Base-by-base conservation (phyloP, 331 rosid species). In the Malus hybrid region DNA sequence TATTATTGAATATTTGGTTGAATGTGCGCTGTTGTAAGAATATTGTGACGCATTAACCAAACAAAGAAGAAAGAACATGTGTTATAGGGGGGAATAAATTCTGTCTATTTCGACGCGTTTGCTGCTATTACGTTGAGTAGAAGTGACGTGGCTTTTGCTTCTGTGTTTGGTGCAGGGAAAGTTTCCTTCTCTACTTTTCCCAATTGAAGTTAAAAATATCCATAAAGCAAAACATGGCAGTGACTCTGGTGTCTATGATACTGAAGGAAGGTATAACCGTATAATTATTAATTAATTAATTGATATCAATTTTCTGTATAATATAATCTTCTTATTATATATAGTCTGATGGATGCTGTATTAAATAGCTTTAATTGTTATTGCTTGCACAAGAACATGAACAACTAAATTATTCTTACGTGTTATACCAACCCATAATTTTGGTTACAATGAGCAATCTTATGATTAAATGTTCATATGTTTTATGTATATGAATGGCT, bases 191-290 rank as follows among this genome's bases (percentile, higher is more conserved):
- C 79, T 36, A 2, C 90, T 88, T 7, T 82, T 93, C 33, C 98
- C 98, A 13, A 84, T 93, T 78, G 98, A 86, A 80, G 79, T 89
- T 5, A 83, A 78, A 69, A 88, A 91, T 75, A 88, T 91, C 36
- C 80, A 88, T 32, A 63, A n/a, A 2, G 86, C 74, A 65, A 91
- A 89, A 71, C 98, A 93, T 59, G 87, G 92, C 6, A 91, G 98
- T 56, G 98, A 93, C 75, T 79, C 85, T 2, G 97, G 96, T 52
- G 88, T 68, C 31, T 93, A 88, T 70, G 96, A 93, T 48, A 16
- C 60, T 2, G 83, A 93, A 48, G 97, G 97, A 83, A 93, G 96
- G 97, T 87, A 78, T n/a, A n/a, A n/a, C n/a, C n/a, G n/a, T n/a
- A n/a, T 8, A 24, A 67, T 2, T 71, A 13, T 50, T 33, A 3